Percentiles rank a stretch among this genome's conserved stretches.
phyloP scores from a whole-genome alignment of 768 basidiomycete genomes.

The Psilocybe tampanensis region DNA sequence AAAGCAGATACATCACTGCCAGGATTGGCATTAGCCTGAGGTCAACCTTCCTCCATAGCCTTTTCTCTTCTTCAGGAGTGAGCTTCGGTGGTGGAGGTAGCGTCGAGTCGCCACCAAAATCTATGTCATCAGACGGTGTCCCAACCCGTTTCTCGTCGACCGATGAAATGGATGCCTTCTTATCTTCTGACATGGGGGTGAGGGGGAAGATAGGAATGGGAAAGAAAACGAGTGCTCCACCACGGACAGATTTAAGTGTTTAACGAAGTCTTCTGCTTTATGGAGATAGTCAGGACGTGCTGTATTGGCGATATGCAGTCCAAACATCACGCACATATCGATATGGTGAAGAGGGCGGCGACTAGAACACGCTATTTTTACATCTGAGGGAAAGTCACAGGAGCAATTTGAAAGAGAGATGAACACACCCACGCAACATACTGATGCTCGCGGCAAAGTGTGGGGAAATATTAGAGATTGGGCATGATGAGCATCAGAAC shows the following conservation, averaged over 20 bases:
- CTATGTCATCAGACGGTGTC: constrained; percentile 23
- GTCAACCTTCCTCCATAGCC: constrained; percentile 62
- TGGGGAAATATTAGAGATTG: not conserved
- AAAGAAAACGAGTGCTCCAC: not conserved
- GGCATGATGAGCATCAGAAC: too few species aligned
- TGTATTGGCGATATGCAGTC: not conserved
- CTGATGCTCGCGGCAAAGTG: not conserved
- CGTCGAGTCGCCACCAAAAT: constrained; percentile 47
- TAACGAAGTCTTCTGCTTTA: constrained; percentile 4
- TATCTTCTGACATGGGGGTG: constrained; percentile 18
- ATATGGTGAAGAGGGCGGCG: not conserved
- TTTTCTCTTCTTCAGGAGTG: constrained; percentile 51
- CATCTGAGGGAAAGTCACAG: not conserved
- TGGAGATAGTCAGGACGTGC: constrained; percentile 9
- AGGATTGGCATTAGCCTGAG: constrained; percentile 59
- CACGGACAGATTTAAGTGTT: not conserved
- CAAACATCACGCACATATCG: not conserved
- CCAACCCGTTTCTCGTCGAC: constrained; percentile 22
- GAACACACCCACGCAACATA: not conserved
- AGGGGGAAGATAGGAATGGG: constrained; percentile 1
- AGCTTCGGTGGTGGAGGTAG: constrained; percentile 48
- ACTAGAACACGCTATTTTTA: not conserved
- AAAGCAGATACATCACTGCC: constrained; percentile 60
- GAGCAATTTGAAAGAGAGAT: not conserved
- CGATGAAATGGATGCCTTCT: constrained; percentile 16